phyloP scores from a whole-genome alignment of 2,329 filamentous ascomycete species.

The Clonostachys sp. region DNA sequence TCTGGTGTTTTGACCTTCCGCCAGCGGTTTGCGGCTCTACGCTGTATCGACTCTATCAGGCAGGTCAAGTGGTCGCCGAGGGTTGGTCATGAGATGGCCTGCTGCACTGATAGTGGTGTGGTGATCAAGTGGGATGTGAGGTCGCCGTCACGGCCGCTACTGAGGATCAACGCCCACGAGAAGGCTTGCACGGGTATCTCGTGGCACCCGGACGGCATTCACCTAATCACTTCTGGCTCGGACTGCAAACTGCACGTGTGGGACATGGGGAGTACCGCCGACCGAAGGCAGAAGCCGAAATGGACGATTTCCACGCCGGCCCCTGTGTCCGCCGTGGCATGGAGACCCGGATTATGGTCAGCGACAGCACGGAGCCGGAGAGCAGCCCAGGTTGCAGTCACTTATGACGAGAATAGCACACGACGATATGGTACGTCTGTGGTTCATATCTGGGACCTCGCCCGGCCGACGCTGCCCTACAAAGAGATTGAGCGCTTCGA shows the following conservation, averaged over 20 bases:
- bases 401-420: slow-evolving; percentile 53
- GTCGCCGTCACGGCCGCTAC: slow-evolving; percentile 43
- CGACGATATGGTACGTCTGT: slow-evolving; percentile 50
- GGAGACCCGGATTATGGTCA: slow-evolving; percentile 64
- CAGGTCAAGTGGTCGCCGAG: slow-evolving; percentile 63
- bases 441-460: slow-evolving; percentile 67
- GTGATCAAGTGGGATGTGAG: slow-evolving; percentile 62
- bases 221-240: slow-evolving; percentile 58
- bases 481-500: slow-evolving; percentile 61
- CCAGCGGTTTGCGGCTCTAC: slow-evolving; percentile 32
- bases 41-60: slow-evolving; percentile 40
- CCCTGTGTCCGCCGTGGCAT: slow-evolving; percentile 53
- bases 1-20: slow-evolving; percentile 45
- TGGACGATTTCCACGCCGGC: slow-evolving; percentile 58
- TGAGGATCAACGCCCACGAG: slow-evolving; percentile 59
- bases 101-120: slow-evolving; percentile 57
- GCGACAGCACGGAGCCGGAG: slow-evolving; percentile 55
- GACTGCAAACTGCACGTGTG: slow-evolving; percentile 61
- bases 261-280: slow-evolving; percentile 56
- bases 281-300: slow-evolving; percentile 61
- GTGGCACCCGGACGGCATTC: slow-evolving; percentile 66
- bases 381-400: slow-evolving; percentile 57
- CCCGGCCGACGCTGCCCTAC: slow-evolving; percentile 61
- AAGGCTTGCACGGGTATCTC: slow-evolving; percentile 55
- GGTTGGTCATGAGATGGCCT: slow-evolving; percentile 58